Conservation (phyloP, 73 alveolate genomes). For the Diophrys appendiculata region DNA sequence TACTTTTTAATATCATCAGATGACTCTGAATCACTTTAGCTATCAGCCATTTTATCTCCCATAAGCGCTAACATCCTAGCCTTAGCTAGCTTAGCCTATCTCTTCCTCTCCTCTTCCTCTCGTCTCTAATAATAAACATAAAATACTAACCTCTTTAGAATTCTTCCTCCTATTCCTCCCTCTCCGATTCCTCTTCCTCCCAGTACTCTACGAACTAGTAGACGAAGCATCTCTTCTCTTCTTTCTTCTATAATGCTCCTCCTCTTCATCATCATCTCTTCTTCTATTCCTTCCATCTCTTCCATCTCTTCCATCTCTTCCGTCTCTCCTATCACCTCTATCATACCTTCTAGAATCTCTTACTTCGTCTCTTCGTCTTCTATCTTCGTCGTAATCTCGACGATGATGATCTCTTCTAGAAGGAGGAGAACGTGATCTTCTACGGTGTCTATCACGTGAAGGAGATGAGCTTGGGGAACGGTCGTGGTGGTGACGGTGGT, state of each 20-base stretch:
- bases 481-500: no score
- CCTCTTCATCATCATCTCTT: conserved; percentile 2
- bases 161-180: conserved; percentile 4
- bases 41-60: not conserved
- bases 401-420: conserved; percentile 1
- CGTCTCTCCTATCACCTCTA: conserved; percentile 15
- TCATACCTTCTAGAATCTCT: conserved; percentile 24
- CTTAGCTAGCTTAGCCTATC: conserved; percentile 70
- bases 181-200: conserved; percentile 8
- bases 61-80: conserved; percentile 43
- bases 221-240: no score
- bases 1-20: not conserved
- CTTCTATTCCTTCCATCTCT: conserved; percentile 27
- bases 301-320: conserved; percentile 20
- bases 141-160: conserved; percentile 9
- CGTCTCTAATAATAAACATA: conserved; percentile 11
- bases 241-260: not conserved
- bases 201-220: no score
- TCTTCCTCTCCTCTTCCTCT: conserved; percentile 55
- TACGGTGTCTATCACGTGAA: conserved; percentile 19
- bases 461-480: no score
- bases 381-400: conserved; percentile 4
- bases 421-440: not conserved
- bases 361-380: conserved; percentile 20
- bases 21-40: no score